These are phyloP conservation scores for Fusarium hainanense DNA, from an alignment of 2,329 filamentous ascomycete species.

Conservation along the genomic window DNA sequence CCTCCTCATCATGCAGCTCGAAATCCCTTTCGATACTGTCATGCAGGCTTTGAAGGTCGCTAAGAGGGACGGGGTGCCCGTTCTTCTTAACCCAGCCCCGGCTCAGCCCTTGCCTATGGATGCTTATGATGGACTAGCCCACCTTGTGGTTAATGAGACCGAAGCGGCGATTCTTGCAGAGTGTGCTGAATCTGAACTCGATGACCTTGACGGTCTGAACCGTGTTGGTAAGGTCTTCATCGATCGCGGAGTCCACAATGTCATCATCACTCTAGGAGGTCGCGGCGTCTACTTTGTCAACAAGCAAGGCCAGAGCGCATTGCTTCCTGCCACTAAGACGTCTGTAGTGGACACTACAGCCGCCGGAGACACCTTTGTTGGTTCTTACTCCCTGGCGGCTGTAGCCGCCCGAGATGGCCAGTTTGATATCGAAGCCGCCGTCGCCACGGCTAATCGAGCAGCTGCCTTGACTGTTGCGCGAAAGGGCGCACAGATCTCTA, in stretches of 20 bases:
- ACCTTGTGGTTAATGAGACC: constrained; percentile 90
- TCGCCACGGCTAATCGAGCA: constrained; percentile 64
- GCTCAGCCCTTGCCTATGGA: constrained; percentile 74
- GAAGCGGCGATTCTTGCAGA: constrained; percentile 81
- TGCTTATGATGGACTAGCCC: constrained; percentile 75
- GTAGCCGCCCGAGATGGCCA: constrained; percentile 58
- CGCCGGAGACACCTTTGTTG: constrained; percentile 94
- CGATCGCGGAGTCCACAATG: constrained; percentile 74
- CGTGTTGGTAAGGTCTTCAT: constrained; percentile 71
- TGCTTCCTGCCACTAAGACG: constrained; percentile 74
- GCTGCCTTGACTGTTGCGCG: constrained; percentile 56
- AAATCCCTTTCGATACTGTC: constrained; percentile 75
- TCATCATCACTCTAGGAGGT: constrained; percentile 86
- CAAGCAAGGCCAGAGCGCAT: constrained; percentile 53
- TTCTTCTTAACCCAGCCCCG: constrained; percentile 88
- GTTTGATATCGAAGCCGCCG: constrained; percentile 68
- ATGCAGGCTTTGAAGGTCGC: constrained; percentile 68
- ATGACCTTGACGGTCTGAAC: constrained; percentile 57
- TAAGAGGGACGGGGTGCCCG: constrained; percentile 61
- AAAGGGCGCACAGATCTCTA: constrained; percentile 58
- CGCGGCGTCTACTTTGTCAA: constrained; percentile 78
- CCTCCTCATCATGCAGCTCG: constrained; percentile 80
- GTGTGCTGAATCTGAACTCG: constrained; percentile 61
- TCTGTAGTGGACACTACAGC: constrained; percentile 91
- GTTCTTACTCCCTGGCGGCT: constrained; percentile 81